Evolutionary conservation across 2,329 filamentous ascomycete genomes (phyloP).

Genomic region (Aspergillus niger): DNA sequence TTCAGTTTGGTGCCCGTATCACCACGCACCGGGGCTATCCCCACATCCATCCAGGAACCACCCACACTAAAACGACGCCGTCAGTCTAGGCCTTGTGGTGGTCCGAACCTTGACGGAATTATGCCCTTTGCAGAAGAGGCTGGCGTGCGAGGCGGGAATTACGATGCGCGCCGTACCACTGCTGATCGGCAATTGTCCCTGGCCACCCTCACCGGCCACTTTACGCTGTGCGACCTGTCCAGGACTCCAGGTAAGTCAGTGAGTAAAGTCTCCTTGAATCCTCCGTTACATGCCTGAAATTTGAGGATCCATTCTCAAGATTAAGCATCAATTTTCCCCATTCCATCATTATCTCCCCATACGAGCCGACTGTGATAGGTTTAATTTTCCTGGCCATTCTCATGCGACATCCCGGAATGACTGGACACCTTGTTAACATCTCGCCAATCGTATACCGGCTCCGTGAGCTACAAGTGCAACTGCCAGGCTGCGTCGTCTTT

Average conservation of each 20-base stretch:
- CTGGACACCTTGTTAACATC: neutral
- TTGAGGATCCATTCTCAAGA: neutral
- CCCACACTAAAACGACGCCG: constrained; percentile 23
- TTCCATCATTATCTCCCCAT: neutral
- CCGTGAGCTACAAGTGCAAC: neutral
- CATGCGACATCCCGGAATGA: neutral
- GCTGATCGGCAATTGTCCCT: constrained; percentile 14
- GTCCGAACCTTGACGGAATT: constrained; percentile 25
- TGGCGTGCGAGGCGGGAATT: constrained; percentile 22
- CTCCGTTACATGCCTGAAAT: neutral
- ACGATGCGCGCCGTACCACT: constrained; percentile 22
- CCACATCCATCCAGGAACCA: constrained; percentile 25
- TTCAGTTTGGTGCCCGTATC: neutral
- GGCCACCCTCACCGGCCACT: constrained; percentile 10
- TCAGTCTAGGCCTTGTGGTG: constrained; percentile 28
- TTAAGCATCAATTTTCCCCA: neutral
- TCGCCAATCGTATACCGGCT: neutral
- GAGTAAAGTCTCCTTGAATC: neutral
- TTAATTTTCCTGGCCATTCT: neutral
- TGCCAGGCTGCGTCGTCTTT: neutral
- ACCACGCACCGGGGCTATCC: constrained; percentile 22
- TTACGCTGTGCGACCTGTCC: constrained; percentile 4
- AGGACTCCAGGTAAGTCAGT: neutral
- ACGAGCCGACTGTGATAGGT: neutral
- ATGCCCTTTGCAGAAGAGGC: constrained; percentile 12